phyloP scores from a whole-genome alignment of 2,329 filamentous ascomycete genomes.

The Cladorrhinum sp. region DNA sequence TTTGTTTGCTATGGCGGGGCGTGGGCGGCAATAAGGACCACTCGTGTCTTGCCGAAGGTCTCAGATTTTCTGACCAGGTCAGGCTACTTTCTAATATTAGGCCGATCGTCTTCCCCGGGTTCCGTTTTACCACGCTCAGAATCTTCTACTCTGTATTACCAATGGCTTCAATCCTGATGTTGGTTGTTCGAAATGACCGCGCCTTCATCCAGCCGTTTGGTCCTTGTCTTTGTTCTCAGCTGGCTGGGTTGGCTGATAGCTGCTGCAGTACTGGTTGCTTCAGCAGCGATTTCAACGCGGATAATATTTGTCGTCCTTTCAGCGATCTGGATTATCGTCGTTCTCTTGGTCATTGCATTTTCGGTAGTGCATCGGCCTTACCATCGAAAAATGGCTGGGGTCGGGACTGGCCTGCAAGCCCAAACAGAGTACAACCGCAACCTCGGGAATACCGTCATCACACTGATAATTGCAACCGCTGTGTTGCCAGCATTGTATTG shows the following conservation, averaged over 20 bases:
- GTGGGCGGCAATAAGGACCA: too few species aligned
- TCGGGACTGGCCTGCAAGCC: not conserved
- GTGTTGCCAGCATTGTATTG: constrained; percentile 10
- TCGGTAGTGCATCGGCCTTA: not conserved
- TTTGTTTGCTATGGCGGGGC: too few species aligned
- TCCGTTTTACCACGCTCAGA: too few species aligned
- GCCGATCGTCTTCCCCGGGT: too few species aligned
- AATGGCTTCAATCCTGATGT: too few species aligned
- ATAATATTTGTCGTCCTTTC: not conserved
- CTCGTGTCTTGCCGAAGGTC: too few species aligned
- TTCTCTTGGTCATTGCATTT: not conserved
- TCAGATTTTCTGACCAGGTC: too few species aligned
- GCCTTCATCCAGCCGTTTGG: not conserved
- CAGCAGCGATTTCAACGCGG: not conserved
- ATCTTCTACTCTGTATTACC: too few species aligned
- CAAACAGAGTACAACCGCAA: not conserved
- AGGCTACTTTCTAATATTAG: too few species aligned
- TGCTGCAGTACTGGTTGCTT: not conserved
- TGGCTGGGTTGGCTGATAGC: not conserved
- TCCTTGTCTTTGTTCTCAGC: not conserved
- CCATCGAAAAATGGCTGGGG: not conserved
- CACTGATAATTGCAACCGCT: not conserved
- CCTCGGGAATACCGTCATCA: constrained; percentile 11
- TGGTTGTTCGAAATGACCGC: not conserved
- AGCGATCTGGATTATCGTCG: not conserved